Evolutionary conservation across 2,329 filamentous ascomycete species (phyloP).

Genomic region (Leptoxyphium fumago): DNA sequence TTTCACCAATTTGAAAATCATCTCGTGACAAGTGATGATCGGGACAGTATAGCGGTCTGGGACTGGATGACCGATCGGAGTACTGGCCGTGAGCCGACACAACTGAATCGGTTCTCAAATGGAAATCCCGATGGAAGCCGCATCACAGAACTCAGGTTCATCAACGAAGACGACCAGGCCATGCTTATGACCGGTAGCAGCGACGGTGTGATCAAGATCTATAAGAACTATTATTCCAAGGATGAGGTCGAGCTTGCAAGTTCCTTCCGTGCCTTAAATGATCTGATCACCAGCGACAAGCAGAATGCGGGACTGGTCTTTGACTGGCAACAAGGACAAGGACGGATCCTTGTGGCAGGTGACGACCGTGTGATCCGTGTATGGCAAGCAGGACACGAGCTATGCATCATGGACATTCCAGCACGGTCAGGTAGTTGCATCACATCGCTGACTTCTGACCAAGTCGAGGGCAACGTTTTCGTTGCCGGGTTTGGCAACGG

Average conservation of each 20-base stretch:
- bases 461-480: slow-evolving; percentile 93
- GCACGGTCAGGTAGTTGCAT: slow-evolving; percentile 91
- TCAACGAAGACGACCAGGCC: slow-evolving; percentile 96
- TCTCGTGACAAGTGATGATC: slow-evolving; percentile 81
- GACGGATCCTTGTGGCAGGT: slow-evolving; percentile 84
- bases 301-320: slow-evolving; percentile 92
- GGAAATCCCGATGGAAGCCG: slow-evolving; percentile 82
- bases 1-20: slow-evolving; percentile 98
- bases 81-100: slow-evolving; percentile 44
- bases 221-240: slow-evolving; percentile 74
- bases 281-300: slow-evolving; percentile 76
- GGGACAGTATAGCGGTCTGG: slow-evolving; percentile 78
- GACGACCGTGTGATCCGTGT: slow-evolving; percentile 91
- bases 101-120: slow-evolving; percentile 78
- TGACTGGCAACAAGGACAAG: slow-evolving; percentile 98
- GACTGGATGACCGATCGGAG: slow-evolving; percentile 46
- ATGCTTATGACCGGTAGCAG: slow-evolving; percentile 89
- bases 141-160: slow-evolving; percentile 90
- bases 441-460: slow-evolving; percentile 88
- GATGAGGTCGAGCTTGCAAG: slow-evolving; percentile 71
- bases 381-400: slow-evolving; percentile 89
- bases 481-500: slow-evolving; percentile 94
- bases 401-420: slow-evolving; percentile 83
- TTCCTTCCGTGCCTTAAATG: slow-evolving; percentile 78
- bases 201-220: slow-evolving; percentile 86